Percentiles rank a stretch among this genome's conserved stretches.
Evolutionary conservation across 768 basidiomycete genomes (phyloP).

Genomic region (Rhizopogon roseolus): DNA sequence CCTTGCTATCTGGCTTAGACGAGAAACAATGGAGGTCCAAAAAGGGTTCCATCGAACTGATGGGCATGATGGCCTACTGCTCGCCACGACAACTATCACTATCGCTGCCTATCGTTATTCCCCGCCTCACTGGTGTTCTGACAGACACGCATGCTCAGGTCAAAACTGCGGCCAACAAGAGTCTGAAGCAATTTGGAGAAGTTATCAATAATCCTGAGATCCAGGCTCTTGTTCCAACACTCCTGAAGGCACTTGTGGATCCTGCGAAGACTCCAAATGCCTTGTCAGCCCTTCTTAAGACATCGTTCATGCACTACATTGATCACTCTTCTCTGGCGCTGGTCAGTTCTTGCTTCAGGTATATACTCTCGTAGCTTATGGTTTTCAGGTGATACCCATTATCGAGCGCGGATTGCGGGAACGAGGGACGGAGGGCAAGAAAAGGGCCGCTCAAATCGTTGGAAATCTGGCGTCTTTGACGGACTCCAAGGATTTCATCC

Average conservation of each 20-base stretch:
- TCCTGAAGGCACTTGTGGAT: slow-evolving; percentile 94
- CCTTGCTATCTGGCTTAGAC: slow-evolving; percentile 83
- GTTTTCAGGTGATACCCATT: slow-evolving; percentile 80
- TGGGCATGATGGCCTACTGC: slow-evolving; percentile 99
- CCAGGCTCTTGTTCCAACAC: slow-evolving; percentile 79
- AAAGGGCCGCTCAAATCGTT: slow-evolving; percentile 93
- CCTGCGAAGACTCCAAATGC: slow-evolving; percentile 88
- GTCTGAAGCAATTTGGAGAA: slow-evolving; percentile 96
- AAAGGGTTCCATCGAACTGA: slow-evolving; percentile 92
- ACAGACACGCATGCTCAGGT: slow-evolving; percentile 99
- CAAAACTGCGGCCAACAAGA: slow-evolving; percentile 86
- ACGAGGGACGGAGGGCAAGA: slow-evolving; percentile 90
- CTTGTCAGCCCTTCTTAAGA: slow-evolving; percentile 81
- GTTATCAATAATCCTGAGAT: slow-evolving; percentile 98
- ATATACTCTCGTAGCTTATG: slow-evolving; percentile 1
- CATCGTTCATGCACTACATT: slow-evolving; percentile 96
- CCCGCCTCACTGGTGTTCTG: slow-evolving; percentile 88
- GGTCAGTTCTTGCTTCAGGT: slow-evolving; percentile 37
- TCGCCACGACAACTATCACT: slow-evolving; percentile 92
- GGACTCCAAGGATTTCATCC: slow-evolving; percentile 88
- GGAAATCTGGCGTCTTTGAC: slow-evolving; percentile 94
- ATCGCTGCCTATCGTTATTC: slow-evolving; percentile 94
- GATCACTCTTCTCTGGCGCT: slow-evolving; percentile 94
- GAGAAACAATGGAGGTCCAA: slow-evolving; percentile 99
- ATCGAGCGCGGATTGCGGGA: slow-evolving; percentile 90